Evolutionary conservation across 208 protist genomes (phyloP), one percentile per base, ranked within the genome.

Genomic region (Trypanosomatidae sp.): DNA sequence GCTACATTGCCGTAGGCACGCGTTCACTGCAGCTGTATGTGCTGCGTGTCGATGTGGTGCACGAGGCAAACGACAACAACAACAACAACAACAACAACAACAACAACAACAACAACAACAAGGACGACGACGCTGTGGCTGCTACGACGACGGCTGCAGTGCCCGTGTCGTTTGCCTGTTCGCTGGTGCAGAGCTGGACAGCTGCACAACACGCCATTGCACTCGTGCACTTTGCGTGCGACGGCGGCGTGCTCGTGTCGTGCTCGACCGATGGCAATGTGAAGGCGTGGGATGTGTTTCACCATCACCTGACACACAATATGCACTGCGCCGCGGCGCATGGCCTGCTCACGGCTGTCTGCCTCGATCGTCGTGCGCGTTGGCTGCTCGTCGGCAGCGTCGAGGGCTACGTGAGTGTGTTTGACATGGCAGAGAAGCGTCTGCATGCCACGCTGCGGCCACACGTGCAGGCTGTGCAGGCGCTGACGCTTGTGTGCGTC

Each of bases 281-380:
- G 25, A 89, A 89, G 64, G 68, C 80, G 45, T 93, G 85, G 80
- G 83, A 93, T 44, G 71, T 74, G 2, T 89, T 89, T 48, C 78
- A 89, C 43, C 85, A 93, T 56, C 69, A 93, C 58, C 68, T 93
- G 11, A 93, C 85, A 10, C 85, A 93, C 63, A 93, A 93, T 54
- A 48, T 89, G 22, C 61, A 62, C 45, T 68, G 63, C 48, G 53
- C 83, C 7, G 53, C 66, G 24, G 57, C 59, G 18, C 43, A 44
- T n/a, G 55, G 59, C 18, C 58, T 88, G 23, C 63, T 88, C 35
- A 74, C 82, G 44, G 58, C 61, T 32, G 38, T 88, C 10, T 83
- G 65, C 54, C 58, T 88, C 1, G 75, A 88, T 53, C 52, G 61
- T 22, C 45, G 43, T 5, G 71, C 86, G 63, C 51, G 57, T 16